A percentile compares a stretch with the other conserved stretches of the same genome.
Conservation (phyloP, 768 basidiomycete genomes). For the Calocera cornea region DNA sequence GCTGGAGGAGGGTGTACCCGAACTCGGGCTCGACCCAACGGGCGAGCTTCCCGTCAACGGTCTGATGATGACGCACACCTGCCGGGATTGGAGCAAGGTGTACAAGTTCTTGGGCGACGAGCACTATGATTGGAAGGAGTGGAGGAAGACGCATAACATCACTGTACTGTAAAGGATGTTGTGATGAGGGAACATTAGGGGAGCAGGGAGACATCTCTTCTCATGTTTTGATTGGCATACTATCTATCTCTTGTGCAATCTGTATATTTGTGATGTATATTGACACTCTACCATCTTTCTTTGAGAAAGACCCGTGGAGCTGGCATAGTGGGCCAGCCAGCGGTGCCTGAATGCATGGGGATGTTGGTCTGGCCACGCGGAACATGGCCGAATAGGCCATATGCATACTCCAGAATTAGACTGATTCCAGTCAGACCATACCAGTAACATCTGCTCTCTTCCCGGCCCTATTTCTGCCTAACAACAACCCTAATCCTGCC, state of each 20-base stretch:
- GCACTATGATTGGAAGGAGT: slow-evolving; percentile 10
- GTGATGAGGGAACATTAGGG: not conserved
- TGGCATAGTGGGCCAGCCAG: too few relatives aligned
- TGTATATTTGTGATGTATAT: not conserved
- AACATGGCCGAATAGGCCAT: too few relatives aligned
- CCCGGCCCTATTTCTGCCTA: too few relatives aligned
- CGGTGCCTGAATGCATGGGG: too few relatives aligned
- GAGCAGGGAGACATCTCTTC: not conserved
- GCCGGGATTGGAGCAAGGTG: slow-evolving; percentile 26
- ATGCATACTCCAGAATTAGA: too few relatives aligned
- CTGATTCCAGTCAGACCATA: too few relatives aligned
- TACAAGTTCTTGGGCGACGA: slow-evolving; percentile 7
- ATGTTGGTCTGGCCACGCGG: too few relatives aligned
- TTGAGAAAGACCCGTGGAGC: too few relatives aligned
- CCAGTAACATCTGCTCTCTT: too few relatives aligned
- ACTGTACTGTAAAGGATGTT: not conserved
- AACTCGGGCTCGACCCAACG: not conserved
- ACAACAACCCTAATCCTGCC: not conserved
- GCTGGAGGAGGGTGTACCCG: slow-evolving; percentile 16
- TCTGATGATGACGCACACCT: slow-evolving; percentile 23
- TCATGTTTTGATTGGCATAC: not conserved
- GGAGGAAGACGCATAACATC: slow-evolving; percentile 1
- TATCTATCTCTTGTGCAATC: not conserved
- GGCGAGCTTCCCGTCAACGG: not conserved
- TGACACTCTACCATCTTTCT: not conserved